These are phyloP conservation scores for Dittrichia graveolens DNA, from an alignment of 129 eudicot species.

Conservation along the genomic window DNA sequence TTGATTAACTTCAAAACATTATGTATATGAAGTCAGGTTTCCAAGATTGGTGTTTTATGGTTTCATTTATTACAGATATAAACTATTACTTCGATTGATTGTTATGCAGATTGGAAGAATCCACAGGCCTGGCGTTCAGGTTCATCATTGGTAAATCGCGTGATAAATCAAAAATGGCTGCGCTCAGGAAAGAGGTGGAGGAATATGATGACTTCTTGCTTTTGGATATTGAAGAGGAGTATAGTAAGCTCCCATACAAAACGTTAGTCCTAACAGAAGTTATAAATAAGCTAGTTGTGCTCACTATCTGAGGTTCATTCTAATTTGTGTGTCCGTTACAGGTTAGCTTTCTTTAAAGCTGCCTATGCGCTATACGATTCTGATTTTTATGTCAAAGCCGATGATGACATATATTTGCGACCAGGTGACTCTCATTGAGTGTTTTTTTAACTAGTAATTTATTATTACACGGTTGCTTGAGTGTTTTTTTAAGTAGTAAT, in stretches of 20 bases:
- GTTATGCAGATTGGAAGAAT: slow-evolving; percentile 79
- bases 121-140: slow-evolving; percentile 87
- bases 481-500: neutral
- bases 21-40: too few species aligned
- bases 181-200: slow-evolving; percentile 70
- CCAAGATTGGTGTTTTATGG: neutral
- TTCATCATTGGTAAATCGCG: slow-evolving; percentile 79
- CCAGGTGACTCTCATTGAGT: slow-evolving; percentile 57
- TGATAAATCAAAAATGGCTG: slow-evolving; percentile 66
- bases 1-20: too few species aligned
- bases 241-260: slow-evolving; percentile 96
- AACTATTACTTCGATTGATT: slow-evolving; percentile 6
- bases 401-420: slow-evolving; percentile 89
- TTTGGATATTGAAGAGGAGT: slow-evolving; percentile 90
- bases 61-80: neutral
- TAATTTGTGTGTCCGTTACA: slow-evolving; percentile 40
- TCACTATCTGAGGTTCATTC: slow-evolving; percentile 2
- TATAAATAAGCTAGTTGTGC: slow-evolving; percentile 9
- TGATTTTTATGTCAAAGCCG: slow-evolving; percentile 92
- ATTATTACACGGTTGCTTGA: neutral
- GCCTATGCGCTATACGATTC: slow-evolving; percentile 87
- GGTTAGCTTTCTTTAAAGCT: slow-evolving; percentile 95
- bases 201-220: slow-evolving; percentile 81
- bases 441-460: neutral
- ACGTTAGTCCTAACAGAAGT: slow-evolving; percentile 68